Percentiles rank a stretch among this genome's conserved stretches.
phyloP scores from a whole-genome alignment of 371 early-diverging fungal genomes.

The Mucor piriformis region DNA sequence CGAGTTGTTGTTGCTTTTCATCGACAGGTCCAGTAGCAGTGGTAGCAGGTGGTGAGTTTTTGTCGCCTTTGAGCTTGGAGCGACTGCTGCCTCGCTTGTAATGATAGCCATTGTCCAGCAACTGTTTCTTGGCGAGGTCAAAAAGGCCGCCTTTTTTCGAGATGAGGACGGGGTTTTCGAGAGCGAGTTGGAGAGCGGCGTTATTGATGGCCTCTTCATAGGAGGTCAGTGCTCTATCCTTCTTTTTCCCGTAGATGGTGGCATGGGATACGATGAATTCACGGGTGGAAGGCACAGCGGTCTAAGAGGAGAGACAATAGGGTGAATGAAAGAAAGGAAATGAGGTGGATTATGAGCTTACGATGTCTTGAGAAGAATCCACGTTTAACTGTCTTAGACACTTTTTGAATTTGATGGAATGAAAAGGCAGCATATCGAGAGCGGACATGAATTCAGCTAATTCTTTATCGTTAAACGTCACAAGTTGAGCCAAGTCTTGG shows the following conservation, averaged over 20 bases:
- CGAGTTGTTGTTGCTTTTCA: slow-evolving; percentile 20
- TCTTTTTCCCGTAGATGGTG: slow-evolving; percentile 59
- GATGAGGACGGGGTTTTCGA: slow-evolving; percentile 51
- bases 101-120: slow-evolving; percentile 56
- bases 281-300: neutral
- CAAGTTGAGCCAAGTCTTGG: slow-evolving; percentile 47
- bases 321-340: neutral
- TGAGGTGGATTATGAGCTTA: neutral
- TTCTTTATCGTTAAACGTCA: slow-evolving; percentile 55
- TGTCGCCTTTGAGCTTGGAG: slow-evolving; percentile 49
- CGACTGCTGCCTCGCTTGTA: slow-evolving; percentile 65
- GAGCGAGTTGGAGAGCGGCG: slow-evolving; percentile 55
- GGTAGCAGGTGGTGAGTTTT: neutral
- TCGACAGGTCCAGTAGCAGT: too few species aligned
- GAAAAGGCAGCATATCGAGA: slow-evolving; percentile 58
- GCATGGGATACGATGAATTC: slow-evolving; percentile 57
- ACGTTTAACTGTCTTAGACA: slow-evolving; percentile 40
- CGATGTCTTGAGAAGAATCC: neutral
- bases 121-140: slow-evolving; percentile 57
- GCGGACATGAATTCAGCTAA: slow-evolving; percentile 45
- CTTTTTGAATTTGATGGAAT: slow-evolving; percentile 47
- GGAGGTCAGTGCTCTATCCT: slow-evolving; percentile 48
- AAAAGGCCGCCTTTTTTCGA: slow-evolving; percentile 55
- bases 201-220: slow-evolving; percentile 63
- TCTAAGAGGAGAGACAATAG: neutral